A percentile compares a stretch with the other conserved stretches of the same genome.
Evolutionary conservation across 108 stramenopile species (phyloP).

Genomic region (Nannochloropsis salina): DNA sequence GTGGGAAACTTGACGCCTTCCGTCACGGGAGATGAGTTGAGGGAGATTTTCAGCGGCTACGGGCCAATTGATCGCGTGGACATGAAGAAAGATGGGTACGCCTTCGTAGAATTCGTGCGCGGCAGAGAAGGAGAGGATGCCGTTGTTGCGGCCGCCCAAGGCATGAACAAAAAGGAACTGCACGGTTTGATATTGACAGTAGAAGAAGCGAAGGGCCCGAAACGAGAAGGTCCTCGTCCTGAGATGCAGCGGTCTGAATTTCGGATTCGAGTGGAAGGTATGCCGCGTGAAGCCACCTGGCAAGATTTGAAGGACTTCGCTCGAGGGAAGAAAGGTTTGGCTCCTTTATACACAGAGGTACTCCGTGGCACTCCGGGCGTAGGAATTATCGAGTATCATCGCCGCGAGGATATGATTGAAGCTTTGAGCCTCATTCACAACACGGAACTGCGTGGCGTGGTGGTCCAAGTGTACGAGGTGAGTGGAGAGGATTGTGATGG

Average conservation of each 20-base stretch:
- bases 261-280: conserved; percentile 15
- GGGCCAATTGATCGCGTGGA: neutral
- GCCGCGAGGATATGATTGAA: neutral
- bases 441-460: neutral
- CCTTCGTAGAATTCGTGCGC: conserved; percentile 1
- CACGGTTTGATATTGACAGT: conserved; percentile 9
- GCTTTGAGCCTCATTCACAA: neutral
- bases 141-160: neutral
- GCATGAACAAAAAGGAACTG: conserved; percentile 16
- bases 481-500: neutral
- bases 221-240: conserved; percentile 4
- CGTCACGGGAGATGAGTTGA: neutral
- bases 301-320: conserved; percentile 6
- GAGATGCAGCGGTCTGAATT: neutral
- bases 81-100: conserved; percentile 17
- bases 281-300: conserved; percentile 10
- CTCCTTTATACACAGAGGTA: conserved; percentile 15
- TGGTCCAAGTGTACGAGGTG: neutral
- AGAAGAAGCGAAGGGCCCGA: conserved; percentile 4
- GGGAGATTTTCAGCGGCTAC: neutral
- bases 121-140: neutral
- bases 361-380: neutral
- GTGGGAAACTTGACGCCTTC: neutral
- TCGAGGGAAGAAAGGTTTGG: neutral
- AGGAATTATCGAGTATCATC: neutral